phyloP scores from a whole-genome alignment of 148 eudicot genomes.

The Drosera capensis region DNA sequence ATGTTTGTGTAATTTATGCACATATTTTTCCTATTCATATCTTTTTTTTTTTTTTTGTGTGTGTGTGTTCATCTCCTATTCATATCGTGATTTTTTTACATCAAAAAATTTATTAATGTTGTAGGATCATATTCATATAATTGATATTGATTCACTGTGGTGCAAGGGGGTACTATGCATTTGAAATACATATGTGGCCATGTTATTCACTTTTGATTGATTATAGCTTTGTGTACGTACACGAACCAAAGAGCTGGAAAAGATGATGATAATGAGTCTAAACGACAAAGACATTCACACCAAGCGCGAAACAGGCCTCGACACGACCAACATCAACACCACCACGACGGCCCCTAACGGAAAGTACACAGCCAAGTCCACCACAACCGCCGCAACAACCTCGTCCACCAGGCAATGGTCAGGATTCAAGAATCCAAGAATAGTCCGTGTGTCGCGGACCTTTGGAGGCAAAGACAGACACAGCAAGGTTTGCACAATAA shows the following conservation, averaged over 20 bases:
- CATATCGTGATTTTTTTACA: too few species aligned
- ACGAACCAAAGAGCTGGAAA: constrained; percentile 1
- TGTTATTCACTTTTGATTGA: neutral
- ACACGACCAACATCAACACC: constrained; percentile 9
- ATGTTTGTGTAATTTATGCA: too few species aligned
- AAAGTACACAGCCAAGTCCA: too few species aligned
- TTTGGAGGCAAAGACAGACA: constrained; percentile 73
- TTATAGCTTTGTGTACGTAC: neutral
- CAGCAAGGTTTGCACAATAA: constrained; percentile 63
- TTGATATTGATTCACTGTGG: too few species aligned
- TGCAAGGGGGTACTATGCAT: too few species aligned
- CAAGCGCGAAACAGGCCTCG: constrained; percentile 28
- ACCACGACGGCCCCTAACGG: constrained; percentile 4
- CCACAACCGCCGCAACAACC: constrained; percentile 10
- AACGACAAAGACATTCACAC: constrained; percentile 19
- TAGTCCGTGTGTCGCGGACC: constrained; percentile 42
- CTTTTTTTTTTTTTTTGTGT: too few species aligned
- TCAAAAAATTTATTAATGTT: too few species aligned
- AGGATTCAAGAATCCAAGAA: constrained; percentile 52
- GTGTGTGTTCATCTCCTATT: too few species aligned
- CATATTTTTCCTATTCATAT: too few species aligned
- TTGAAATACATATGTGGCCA: neutral
- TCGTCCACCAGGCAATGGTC: constrained; percentile 47
- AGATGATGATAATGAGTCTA: constrained; percentile 25
- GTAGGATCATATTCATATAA: too few species aligned